A percentile compares a stretch with the other conserved stretches of the same genome.
These are phyloP conservation scores for Aspergillus homomorphus DNA, from an alignment of 495 filamentous ascomycete species.

Conservation along the genomic window DNA sequence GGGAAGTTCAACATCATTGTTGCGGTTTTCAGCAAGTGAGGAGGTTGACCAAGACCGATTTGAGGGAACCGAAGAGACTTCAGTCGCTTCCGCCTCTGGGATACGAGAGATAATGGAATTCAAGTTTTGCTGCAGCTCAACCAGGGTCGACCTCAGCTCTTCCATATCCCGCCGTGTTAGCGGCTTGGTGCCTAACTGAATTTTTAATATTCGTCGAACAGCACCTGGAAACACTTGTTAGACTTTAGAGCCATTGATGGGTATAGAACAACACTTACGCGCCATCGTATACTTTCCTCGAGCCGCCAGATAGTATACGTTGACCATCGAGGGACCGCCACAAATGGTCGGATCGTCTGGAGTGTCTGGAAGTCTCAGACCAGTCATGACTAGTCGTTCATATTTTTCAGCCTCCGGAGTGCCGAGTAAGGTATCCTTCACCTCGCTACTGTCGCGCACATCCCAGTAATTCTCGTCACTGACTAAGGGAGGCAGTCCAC, in stretches of 20 bases:
- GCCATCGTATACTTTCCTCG: conserved; percentile 49
- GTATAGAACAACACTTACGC: conserved; percentile 26
- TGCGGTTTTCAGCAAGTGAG: conserved; percentile 27
- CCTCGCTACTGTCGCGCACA: conserved; percentile 43
- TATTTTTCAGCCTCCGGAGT: conserved; percentile 40
- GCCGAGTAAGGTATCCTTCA: conserved; percentile 45
- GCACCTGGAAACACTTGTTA: conserved; percentile 34
- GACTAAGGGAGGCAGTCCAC: conserved; percentile 43
- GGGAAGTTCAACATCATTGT: conserved; percentile 33
- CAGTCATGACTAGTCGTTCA: conserved; percentile 28
- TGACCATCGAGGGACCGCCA: conserved; percentile 46
- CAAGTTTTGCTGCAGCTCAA: conserved; percentile 44
- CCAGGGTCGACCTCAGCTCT: conserved; percentile 41
- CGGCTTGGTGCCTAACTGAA: conserved; percentile 45
- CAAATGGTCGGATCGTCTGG: conserved; percentile 45
- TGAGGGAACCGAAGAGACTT: conserved; percentile 16
- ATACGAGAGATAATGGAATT: conserved; percentile 45
- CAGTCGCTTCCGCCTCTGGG: conserved; percentile 23
- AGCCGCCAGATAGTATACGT: conserved; percentile 46
- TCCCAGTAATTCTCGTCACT: conserved; percentile 49
- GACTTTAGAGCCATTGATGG: neutral
- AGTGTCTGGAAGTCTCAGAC: conserved; percentile 37
- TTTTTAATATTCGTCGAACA: conserved; percentile 43
- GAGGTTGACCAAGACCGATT: conserved; percentile 29
- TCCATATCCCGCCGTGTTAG: conserved; percentile 45